phyloP scores from a whole-genome alignment of 2,329 filamentous ascomycete genomes.

The Sporothrix luriei region DNA sequence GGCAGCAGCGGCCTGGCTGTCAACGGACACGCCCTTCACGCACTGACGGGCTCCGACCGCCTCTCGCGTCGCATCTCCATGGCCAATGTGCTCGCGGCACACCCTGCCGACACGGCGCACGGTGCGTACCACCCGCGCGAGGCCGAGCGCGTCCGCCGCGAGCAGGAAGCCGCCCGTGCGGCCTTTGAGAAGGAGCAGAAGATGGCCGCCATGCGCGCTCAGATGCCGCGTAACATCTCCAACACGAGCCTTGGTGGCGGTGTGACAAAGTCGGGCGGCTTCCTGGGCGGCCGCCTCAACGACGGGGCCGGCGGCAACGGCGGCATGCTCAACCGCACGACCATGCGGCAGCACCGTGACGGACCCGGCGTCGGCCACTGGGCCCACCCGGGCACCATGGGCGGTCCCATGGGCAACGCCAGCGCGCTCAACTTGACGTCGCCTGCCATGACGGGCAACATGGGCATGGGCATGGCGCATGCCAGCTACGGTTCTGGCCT shows the following conservation, averaged over 20 bases:
- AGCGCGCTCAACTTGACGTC: conserved; percentile 20
- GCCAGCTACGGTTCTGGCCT: neutral
- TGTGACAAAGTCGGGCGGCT: conserved; percentile 48
- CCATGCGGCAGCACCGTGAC: conserved; percentile 24
- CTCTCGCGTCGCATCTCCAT: conserved; percentile 55
- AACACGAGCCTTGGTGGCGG: neutral
- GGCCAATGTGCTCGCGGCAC: conserved; percentile 59
- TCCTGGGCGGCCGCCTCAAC: conserved; percentile 57
- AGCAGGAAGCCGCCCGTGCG: conserved; percentile 48
- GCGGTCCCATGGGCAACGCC: conserved; percentile 34
- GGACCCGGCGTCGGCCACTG: conserved; percentile 30
- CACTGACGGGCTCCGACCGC: conserved; percentile 40
- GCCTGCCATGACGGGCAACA: conserved; percentile 7
- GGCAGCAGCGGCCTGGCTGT: conserved; percentile 34
- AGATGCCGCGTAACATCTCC: conserved; percentile 49
- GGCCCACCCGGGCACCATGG: conserved; percentile 21
- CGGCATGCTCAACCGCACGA: conserved; percentile 32
- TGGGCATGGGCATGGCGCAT: conserved; percentile 21
- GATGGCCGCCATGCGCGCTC: conserved; percentile 52
- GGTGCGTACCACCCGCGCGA: conserved; percentile 45
- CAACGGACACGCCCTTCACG: conserved; percentile 37
- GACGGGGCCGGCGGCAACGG: conserved; percentile 52
- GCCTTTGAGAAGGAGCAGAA: conserved; percentile 52
- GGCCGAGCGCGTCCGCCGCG: conserved; percentile 47
- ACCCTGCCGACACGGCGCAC: conserved; percentile 46